Evolutionary conservation across 2,329 filamentous ascomycete species (phyloP).

Genomic region (Exophiala viscosa): DNA sequence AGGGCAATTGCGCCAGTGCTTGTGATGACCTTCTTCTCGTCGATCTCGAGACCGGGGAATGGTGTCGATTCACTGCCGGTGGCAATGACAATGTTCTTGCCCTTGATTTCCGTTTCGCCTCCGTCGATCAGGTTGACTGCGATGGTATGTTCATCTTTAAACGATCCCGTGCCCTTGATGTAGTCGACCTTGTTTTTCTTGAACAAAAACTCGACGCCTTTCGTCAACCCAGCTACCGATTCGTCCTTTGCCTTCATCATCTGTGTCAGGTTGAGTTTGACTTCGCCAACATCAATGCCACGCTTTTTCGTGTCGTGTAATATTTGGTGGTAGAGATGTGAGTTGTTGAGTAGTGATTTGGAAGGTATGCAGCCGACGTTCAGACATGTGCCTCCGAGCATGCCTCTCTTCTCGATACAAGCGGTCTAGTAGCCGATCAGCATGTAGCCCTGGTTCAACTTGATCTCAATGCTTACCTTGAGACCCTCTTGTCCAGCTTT

Average conservation of each 20-base stretch:
- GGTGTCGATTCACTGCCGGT: slow-evolving; percentile 94
- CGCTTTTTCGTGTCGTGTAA: slow-evolving; percentile 95
- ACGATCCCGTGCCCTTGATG: slow-evolving; percentile 86
- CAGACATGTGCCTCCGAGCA: slow-evolving; percentile 91
- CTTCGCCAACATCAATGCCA: slow-evolving; percentile 94
- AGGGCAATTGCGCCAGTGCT: slow-evolving; percentile 92
- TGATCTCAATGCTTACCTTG: slow-evolving; percentile 61
- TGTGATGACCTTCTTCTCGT: slow-evolving; percentile 95
- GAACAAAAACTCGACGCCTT: slow-evolving; percentile 95
- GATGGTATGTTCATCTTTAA: slow-evolving; percentile 84
- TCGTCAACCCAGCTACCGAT: slow-evolving; percentile 82
- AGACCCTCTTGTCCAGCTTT: slow-evolving; percentile 96
- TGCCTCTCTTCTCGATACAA: slow-evolving; percentile 97
- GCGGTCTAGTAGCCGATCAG: slow-evolving; percentile 62
- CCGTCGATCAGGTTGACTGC: slow-evolving; percentile 88
- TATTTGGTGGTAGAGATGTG: slow-evolving; percentile 94
- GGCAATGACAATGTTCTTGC: slow-evolving; percentile 97
- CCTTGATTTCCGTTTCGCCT: slow-evolving; percentile 79
- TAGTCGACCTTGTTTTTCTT: slow-evolving; percentile 99
- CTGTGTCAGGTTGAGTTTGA: slow-evolving; percentile 88
- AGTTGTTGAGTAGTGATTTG: slow-evolving; percentile 99
- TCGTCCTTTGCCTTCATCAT: slow-evolving; percentile 99
- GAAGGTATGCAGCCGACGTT: slow-evolving; percentile 99
- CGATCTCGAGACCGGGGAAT: slow-evolving; percentile 91
- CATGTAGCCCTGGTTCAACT: slow-evolving; percentile 10